These are phyloP conservation scores for Sugiyamaella marilandica DNA, from an alignment of 805 yeast species.

Conservation along the genomic window DNA sequence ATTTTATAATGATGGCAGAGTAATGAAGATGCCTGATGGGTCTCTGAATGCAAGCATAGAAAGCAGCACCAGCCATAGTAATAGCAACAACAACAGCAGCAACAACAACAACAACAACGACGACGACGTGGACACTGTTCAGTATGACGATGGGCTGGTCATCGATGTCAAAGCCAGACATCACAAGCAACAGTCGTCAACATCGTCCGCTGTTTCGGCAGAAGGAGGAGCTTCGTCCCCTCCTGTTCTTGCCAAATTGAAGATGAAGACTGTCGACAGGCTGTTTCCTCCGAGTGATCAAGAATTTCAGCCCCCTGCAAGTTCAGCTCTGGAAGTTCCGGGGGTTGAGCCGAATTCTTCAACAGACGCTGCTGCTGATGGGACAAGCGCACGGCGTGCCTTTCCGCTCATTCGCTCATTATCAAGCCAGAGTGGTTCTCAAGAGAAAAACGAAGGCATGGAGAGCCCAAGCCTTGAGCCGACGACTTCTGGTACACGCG, in stretches of 20 bases:
- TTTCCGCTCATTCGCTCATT: conserved; percentile 16
- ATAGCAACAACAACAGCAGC: not conserved
- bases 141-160: not conserved
- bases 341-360: too few relatives aligned
- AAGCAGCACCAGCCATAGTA: not conserved
- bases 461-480: not conserved
- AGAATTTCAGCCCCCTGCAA: too few relatives aligned
- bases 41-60: not conserved
- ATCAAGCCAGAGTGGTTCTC: conserved; percentile 13
- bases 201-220: not conserved
- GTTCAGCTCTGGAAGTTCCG: too few relatives aligned
- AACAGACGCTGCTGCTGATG: not conserved
- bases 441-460: conserved; percentile 3
- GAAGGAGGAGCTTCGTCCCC: conserved; percentile 1
- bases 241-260: conserved; percentile 3
- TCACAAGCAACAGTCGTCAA: conserved; percentile 7
- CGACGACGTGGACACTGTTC: too few relatives aligned
- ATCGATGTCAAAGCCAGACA: not conserved
- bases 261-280: conserved; percentile 6
- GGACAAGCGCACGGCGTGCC: conserved; percentile 2
- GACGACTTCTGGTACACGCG: not conserved
- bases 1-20: not conserved
- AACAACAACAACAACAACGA: not conserved
- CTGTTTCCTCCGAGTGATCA: conserved; percentile 1
- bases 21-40: not conserved